A percentile compares a stretch with the other conserved stretches of the same genome.
phyloP scores from a whole-genome alignment of 2,329 filamentous ascomycete genomes.

The Colletotrichum lini region DNA sequence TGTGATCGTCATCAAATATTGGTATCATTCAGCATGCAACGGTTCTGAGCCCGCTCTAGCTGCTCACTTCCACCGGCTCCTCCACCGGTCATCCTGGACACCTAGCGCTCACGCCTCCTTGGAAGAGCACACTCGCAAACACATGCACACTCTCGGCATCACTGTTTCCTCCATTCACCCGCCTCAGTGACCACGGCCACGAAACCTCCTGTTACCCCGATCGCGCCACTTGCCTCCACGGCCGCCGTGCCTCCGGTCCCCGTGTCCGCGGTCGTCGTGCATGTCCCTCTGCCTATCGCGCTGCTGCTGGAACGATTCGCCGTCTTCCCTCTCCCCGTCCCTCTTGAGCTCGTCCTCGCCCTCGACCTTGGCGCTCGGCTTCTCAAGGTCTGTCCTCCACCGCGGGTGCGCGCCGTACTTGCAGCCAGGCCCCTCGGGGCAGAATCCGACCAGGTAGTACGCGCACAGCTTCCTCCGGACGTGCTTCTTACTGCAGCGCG shows the following conservation, averaged over 20 bases:
- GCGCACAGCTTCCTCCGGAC: conserved; percentile 84
- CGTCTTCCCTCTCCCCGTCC: conserved; percentile 67
- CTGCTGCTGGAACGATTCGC: conserved; percentile 48
- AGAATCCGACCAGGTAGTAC: conserved; percentile 95
- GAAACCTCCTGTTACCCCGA: conserved; percentile 51
- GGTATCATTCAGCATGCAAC: conserved; percentile 19
- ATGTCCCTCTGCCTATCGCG: conserved; percentile 52
- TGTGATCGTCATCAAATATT: background rate
- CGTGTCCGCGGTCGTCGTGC: conserved; percentile 56
- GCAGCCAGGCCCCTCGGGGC: conserved; percentile 84
- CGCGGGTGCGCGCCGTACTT: conserved; percentile 85
- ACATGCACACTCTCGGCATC: too few relatives aligned
- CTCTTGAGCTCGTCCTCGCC: conserved; percentile 72
- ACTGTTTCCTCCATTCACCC: background rate
- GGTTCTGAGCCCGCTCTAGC: background rate
- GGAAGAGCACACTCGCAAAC: background rate
- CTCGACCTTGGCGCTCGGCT: conserved; percentile 78
- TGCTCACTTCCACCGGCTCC: background rate
- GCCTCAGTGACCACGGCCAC: conserved; percentile 47
- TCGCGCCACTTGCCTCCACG: conserved; percentile 53
- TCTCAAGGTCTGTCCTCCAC: conserved; percentile 83
- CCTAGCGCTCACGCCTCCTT: too few relatives aligned
- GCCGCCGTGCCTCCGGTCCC: conserved; percentile 46
- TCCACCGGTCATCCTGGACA: too few relatives aligned
- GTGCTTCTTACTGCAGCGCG: conserved; percentile 89